Conservation (phyloP, 1,284 basidiomycete genomes). For the Ustilago crameri region DNA sequence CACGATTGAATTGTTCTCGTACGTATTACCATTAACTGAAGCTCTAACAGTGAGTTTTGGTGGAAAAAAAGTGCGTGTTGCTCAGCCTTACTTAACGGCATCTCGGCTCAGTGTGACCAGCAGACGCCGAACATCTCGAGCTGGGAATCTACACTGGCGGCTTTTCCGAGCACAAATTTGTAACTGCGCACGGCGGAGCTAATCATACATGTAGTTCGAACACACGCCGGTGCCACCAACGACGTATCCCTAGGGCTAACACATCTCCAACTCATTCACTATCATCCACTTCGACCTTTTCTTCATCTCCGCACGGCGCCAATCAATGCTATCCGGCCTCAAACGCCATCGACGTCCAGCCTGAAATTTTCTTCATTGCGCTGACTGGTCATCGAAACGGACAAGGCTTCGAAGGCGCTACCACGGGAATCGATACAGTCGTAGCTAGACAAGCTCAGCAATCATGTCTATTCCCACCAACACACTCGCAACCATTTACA, state of each 20-base stretch:
- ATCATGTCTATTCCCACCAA: conserved; percentile 18
- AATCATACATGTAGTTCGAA: conserved; percentile 7
- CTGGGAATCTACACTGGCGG: too few relatives aligned
- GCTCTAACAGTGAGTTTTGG: too few relatives aligned
- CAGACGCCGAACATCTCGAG: not conserved
- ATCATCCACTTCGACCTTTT: too few relatives aligned
- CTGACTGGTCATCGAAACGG: too few relatives aligned
- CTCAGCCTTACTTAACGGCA: conserved; percentile 22
- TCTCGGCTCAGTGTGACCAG: conserved; percentile 6
- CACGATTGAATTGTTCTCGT: conserved; percentile 7
- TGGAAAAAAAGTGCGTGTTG: too few relatives aligned
- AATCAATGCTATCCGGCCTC: too few relatives aligned
- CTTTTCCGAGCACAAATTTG: not conserved
- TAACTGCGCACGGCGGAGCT: conserved; percentile 4
- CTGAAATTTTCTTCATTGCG: too few relatives aligned
- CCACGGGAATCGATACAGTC: too few relatives aligned
- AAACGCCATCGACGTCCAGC: too few relatives aligned
- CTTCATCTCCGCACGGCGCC: too few relatives aligned
- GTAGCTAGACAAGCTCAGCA: conserved; percentile 7
- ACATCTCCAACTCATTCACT: too few relatives aligned
- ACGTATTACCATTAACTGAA: conserved; percentile 11
- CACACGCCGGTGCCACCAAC: conserved; percentile 5
- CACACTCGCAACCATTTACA: not conserved
- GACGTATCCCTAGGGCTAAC: not conserved
- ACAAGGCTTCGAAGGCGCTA: too few relatives aligned